Base-by-base conservation (phyloP, 2,329 filamentous ascomycete genomes). In the Fusarium palustre region DNA sequence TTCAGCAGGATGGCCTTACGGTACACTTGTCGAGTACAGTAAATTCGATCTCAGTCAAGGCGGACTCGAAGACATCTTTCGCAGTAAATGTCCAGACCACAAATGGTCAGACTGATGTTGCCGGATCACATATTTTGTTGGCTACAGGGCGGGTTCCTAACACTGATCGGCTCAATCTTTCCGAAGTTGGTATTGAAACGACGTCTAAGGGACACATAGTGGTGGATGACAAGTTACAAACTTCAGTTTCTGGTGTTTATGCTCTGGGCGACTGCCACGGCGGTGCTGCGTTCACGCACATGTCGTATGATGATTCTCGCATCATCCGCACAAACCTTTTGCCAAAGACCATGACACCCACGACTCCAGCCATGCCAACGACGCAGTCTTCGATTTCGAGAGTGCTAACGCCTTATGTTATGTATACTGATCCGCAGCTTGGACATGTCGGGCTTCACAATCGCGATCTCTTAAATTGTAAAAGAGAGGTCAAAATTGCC, bases 261-360 rank as follows among this genome's bases (percentile, higher is more conserved):
- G 84, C 82, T 2, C 69, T 87, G 3, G 85, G 86, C 34, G 85
- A 87, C 66, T 81, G 83, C 49, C 84, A 86, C 56, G 84, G 84
- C 45, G 81, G 81, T 1, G 83, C 84, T 9, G 83, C 83, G 16
- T 87, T 87, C 73, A 87, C 85, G 3, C 85, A 87, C 75, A 81
- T 87, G 66, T 85, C 83, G 5, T 87, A 86, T 76, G 85, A 87
- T 74, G 85, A 87, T 75, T 86, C 81, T 72, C 83, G 85, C 57
- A 82, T 88, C 73, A 69, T 87, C 46, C 78, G 81, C 25, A 75
- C 78, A 62, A 86, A 85, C 63, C 69, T 86, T 47, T 68, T 84
- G 38, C 71, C 74, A 38, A 61, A 64, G 7, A 52, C 70, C 24
- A 66, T 75, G n/a, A 53, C 69, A 25, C 34, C 69, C 46, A 71